Base-by-base conservation (phyloP, 306 rosid species). In the Sicyos baderoa region DNA sequence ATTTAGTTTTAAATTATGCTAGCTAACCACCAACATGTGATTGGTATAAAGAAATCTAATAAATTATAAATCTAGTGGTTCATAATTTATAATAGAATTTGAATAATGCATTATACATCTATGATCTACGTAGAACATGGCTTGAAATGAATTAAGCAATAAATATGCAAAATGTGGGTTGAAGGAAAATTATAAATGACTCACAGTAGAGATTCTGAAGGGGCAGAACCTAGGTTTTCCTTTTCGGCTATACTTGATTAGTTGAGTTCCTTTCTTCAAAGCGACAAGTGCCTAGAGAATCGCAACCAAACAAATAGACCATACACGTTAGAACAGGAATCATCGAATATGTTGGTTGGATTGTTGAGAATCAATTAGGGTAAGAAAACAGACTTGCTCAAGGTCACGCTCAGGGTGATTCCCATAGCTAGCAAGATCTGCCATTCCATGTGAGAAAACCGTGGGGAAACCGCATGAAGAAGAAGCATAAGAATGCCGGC, bases 361-460 rank as follows among this genome's bases (percentile, higher is more conserved):
- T 40, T 40, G 0, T 29, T 25, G 44, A n/a, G n/a, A n/a, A n/a
- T n/a, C n/a, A 11, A 25, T 25, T 25, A 17, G n/a, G 25, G 54
- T 5, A 44, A 25, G 42, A 47, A 47, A 55, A 87, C 95, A 76
- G 50, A 89, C 97, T 75, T 87, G 95, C 71, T 89, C 96, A 66
- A 80, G 19, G 79, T 89, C 88, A 67, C 95, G 90, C 61, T 84
- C 97, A 72, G 32, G 53, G 75, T 82, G 53, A 76, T 82, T 84
- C 56, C 86, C 88, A 83, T 44, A 70, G 72, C 76, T 77, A 82
- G 67, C 80, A 74, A 55, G 97, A 91, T 91, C 89, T 83, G 97
- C 96, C 97, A 91, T 91, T 89, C 97, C 97, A 91, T 91, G 92
- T 87, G 95, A 89, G 71, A 84, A 77, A 66, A 64, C 49, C 70